Evolutionary conservation across 208 protist species (phyloP).

Genomic region (Leishmania amazonensis): DNA sequence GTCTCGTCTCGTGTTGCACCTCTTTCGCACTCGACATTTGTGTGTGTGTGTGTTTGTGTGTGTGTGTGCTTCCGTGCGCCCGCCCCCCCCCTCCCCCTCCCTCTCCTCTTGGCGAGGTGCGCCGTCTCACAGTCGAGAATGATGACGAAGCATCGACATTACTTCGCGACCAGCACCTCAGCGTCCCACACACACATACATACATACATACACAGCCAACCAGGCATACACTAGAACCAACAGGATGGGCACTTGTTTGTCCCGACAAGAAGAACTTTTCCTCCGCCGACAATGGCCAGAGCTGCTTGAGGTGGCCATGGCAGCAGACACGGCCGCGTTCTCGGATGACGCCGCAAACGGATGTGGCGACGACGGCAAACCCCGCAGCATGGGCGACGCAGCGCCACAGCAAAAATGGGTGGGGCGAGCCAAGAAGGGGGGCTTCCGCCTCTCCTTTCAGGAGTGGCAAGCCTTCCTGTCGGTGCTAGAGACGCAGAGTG

Average conservation of each 20-base stretch:
- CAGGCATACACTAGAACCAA: neutral
- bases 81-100: neutral
- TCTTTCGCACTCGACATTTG: neutral
- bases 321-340: conserved; percentile 25
- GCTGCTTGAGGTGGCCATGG: conserved; percentile 60
- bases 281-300: conserved; percentile 51
- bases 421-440: conserved; percentile 11
- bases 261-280: conserved; percentile 77
- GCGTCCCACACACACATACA: neutral
- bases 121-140: neutral
- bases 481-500: conserved; percentile 30
- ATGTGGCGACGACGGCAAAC: neutral
- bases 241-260: conserved; percentile 63
- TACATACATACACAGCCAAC: neutral
- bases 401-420: neutral
- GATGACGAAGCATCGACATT: too few species aligned
- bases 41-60: neutral
- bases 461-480: conserved; percentile 80
- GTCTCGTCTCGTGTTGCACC: neutral
- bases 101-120: neutral
- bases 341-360: neutral
- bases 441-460: conserved; percentile 62
- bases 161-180: neutral
- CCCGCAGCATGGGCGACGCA: neutral
- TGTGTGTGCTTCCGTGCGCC: neutral